Conservation (phyloP, 2,329 filamentous ascomycete genomes). For the Cylindrodendrum hubeiense region DNA sequence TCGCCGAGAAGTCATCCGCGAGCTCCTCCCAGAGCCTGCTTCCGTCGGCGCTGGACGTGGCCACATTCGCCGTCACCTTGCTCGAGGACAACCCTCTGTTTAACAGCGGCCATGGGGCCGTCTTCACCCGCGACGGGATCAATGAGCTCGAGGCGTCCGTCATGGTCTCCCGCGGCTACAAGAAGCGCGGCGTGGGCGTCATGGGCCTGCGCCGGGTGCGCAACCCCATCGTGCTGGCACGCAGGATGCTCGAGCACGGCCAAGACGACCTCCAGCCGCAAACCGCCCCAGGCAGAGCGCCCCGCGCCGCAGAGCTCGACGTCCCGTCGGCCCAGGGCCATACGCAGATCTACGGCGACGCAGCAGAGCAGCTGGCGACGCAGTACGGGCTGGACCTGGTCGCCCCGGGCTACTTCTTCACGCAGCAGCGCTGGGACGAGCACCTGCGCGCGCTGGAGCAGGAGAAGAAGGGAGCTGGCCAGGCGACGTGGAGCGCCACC, state of each 20-base stretch:
- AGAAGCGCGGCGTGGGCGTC: conserved; percentile 83
- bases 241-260: conserved; percentile 76
- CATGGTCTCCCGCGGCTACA: conserved; percentile 81
- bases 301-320: conserved; percentile 45
- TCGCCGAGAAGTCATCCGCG: conserved; percentile 21
- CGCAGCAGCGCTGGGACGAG: conserved; percentile 82
- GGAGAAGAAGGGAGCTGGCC: conserved; percentile 55
- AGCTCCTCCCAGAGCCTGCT: neutral
- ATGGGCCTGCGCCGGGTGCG: conserved; percentile 80
- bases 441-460: conserved; percentile 71
- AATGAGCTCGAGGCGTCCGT: conserved; percentile 90
- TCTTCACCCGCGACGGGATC: conserved; percentile 85
- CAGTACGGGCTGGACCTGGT: conserved; percentile 79
- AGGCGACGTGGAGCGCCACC: conserved; percentile 68
- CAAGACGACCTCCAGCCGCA: conserved; percentile 67
- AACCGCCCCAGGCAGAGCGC: neutral
- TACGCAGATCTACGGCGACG: conserved; percentile 74
- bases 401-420: conserved; percentile 81
- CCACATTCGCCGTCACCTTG: conserved; percentile 79
- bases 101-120: conserved; percentile 86
- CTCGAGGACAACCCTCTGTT: conserved; percentile 87
- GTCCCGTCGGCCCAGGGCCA: conserved; percentile 75
- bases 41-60: conserved; percentile 78
- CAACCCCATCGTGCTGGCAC: conserved; percentile 83
- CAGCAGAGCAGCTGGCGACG: conserved; percentile 77